Percentiles rank a stretch among this genome's conserved stretches.
These are phyloP conservation scores for Musa troglodytarum DNA, from an alignment of 176 grass and related monocot genomes.

Conservation along the genomic window DNA sequence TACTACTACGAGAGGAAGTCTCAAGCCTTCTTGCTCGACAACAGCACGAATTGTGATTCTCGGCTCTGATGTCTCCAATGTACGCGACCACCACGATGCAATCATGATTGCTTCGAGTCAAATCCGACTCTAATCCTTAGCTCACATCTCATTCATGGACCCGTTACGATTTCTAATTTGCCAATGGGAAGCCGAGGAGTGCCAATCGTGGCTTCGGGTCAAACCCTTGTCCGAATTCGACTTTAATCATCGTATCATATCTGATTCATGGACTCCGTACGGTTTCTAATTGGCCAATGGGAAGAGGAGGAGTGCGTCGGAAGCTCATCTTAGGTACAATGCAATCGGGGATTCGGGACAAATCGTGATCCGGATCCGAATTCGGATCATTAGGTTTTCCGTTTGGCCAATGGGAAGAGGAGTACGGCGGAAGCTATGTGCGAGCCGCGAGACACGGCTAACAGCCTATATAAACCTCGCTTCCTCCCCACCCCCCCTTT, in stretches of 20 bases:
- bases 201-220: too few species aligned
- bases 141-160: too few species aligned
- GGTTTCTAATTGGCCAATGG: neutral
- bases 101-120: too few species aligned
- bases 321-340: neutral
- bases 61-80: too few species aligned
- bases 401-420: neutral
- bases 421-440: neutral
- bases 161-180: neutral
- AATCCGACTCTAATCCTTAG: neutral
- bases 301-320: neutral
- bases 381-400: neutral
- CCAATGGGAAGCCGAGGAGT: neutral
- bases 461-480: neutral
- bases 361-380: neutral
- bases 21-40: conserved; percentile 14
- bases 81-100: too few species aligned
- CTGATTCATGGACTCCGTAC: too few species aligned
- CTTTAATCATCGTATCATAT: neutral
- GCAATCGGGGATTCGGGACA: too few species aligned
- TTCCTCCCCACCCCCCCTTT: neutral
- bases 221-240: neutral
- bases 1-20: conserved; percentile 13
- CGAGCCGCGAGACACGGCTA: too few species aligned
- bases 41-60: neutral